Conservation (phyloP, 2,329 filamentous ascomycete species). For the Esteya vermicola region DNA sequence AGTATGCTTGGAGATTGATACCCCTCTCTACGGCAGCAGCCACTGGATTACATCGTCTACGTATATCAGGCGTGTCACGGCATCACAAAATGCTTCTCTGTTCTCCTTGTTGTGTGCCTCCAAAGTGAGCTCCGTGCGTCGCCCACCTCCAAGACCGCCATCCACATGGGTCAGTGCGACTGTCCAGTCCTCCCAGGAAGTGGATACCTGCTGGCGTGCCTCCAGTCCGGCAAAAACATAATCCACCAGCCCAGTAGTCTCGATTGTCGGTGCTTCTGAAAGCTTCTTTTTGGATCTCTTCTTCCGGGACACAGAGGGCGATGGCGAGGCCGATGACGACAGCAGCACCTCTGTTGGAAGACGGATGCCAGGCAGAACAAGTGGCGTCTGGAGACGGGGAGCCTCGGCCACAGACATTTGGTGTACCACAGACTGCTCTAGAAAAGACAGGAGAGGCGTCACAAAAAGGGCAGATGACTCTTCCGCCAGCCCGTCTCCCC, state of each 20-base stretch:
- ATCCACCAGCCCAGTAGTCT: no score
- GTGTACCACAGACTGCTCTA: slow-evolving; percentile 25
- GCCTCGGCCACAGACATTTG: slow-evolving; percentile 29
- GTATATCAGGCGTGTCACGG: slow-evolving; percentile 5
- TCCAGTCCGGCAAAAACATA: slow-evolving; percentile 38
- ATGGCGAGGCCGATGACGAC: no score
- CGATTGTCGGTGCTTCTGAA: no score
- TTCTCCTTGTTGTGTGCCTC: slow-evolving; percentile 14
- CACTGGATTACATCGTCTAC: slow-evolving; percentile 5
- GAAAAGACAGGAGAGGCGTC: slow-evolving; percentile 25
- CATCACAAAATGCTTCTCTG: slow-evolving; percentile 3
- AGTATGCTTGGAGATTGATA: neutral
- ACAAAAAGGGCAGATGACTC: slow-evolving; percentile 25
- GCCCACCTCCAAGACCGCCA: slow-evolving; percentile 34
- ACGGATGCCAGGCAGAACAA: slow-evolving; percentile 11
- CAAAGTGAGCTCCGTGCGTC: slow-evolving; percentile 34
- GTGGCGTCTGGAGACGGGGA: slow-evolving; percentile 33
- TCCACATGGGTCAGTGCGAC: slow-evolving; percentile 38
- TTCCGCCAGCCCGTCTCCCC: slow-evolving; percentile 5
- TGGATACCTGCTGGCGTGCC: slow-evolving; percentile 30
- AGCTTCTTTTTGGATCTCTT: no score
- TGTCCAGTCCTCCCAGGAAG: slow-evolving; percentile 27
- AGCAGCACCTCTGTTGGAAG: slow-evolving; percentile 13
- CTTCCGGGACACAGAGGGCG: no score
- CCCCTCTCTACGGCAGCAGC: slow-evolving; percentile 2